phyloP scores from a whole-genome alignment of 768 basidiomycete species.

The Rhizopogon vulgaris region DNA sequence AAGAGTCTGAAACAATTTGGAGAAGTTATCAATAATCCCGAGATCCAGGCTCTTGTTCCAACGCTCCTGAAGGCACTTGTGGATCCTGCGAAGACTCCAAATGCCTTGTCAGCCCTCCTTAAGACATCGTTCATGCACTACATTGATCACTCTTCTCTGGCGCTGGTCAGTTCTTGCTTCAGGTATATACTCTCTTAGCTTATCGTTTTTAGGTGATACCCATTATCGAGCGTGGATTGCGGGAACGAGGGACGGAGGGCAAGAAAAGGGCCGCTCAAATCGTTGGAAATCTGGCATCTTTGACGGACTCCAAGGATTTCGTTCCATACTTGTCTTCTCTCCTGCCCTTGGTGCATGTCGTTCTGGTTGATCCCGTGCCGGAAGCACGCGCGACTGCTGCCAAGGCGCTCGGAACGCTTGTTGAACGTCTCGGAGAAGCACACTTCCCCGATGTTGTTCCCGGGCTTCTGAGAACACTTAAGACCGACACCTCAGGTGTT shows the following conservation, averaged over 20 bases:
- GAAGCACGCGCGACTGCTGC: constrained; percentile 97
- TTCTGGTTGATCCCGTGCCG: constrained; percentile 94
- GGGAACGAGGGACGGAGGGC: constrained; percentile 87
- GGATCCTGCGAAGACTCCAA: constrained; percentile 87
- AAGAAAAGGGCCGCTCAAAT: constrained; percentile 97
- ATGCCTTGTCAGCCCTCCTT: constrained; percentile 77
- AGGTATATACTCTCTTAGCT: background rate
- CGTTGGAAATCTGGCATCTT: constrained; percentile 91
- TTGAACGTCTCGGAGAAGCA: constrained; percentile 89
- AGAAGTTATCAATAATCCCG: constrained; percentile 96
- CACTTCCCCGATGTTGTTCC: constrained; percentile 96
- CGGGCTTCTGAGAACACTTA: constrained; percentile 79
- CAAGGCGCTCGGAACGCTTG: constrained; percentile 92
- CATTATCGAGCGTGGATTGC: constrained; percentile 87
- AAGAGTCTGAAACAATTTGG: constrained; percentile 96
- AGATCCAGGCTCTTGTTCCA: constrained; percentile 87
- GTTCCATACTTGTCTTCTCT: constrained; percentile 89
- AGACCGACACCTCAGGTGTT: constrained; percentile 90
- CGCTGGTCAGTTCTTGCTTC: constrained; percentile 52
- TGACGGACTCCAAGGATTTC: constrained; percentile 88
- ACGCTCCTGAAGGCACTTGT: constrained; percentile 91
- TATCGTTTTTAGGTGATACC: constrained; percentile 67
- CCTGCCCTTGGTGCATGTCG: constrained; percentile 85
- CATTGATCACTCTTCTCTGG: constrained; percentile 94
- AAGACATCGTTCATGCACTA: constrained; percentile 98